A percentile compares a stretch with the other conserved stretches of the same genome.
These are phyloP conservation scores for Paramecium tetraurelia DNA, from an alignment of 73 alveolate genomes.

Conservation along the genomic window DNA sequence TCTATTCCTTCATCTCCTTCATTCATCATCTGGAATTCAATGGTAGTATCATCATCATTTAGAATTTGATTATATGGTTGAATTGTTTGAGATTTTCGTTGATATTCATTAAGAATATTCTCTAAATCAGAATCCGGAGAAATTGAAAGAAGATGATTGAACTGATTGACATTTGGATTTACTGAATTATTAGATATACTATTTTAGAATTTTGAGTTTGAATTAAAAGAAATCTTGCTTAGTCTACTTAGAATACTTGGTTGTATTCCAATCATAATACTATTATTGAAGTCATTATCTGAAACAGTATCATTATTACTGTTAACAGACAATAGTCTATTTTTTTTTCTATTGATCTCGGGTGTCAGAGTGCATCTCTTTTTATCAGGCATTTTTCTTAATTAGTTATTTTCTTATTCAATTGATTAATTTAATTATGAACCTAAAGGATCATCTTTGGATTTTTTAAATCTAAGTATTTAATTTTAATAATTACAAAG, in stretches of 20 bases:
- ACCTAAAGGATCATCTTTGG: neutral
- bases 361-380: neutral
- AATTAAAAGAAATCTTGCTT: neutral
- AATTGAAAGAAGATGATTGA: neutral
- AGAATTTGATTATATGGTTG: neutral
- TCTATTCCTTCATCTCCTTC: conserved; percentile 24
- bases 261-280: conserved; percentile 31
- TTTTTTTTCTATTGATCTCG: neutral
- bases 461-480: neutral
- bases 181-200: neutral
- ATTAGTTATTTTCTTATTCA: neutral
- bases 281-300: neutral
- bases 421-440: neutral
- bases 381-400: neutral
- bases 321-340: neutral
- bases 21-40: neutral
- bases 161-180: neutral
- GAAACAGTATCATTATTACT: conserved; percentile 28
- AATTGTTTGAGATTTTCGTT: neutral
- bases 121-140: neutral
- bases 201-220: neutral
- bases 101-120: neutral
- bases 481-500: neutral
- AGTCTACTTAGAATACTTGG: conserved; percentile 31
- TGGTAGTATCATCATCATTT: neutral